Conservation (phyloP, 331 rosid species). For the Acacia pycnantha region DNA sequence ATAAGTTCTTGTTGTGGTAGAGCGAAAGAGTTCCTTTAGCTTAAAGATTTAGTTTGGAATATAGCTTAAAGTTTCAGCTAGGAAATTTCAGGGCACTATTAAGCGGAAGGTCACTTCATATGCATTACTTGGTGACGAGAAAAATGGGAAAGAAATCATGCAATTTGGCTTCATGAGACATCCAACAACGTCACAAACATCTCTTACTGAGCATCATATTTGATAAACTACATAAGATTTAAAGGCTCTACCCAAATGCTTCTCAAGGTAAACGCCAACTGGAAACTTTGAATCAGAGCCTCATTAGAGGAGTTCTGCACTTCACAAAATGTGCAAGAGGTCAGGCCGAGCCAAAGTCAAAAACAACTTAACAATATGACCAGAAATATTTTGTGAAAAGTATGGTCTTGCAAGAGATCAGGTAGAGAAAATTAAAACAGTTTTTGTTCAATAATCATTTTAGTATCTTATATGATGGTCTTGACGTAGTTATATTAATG, state of each 20-base stretch:
- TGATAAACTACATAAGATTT: slow-evolving; percentile 14
- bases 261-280: slow-evolving; percentile 81
- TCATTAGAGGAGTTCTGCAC: slow-evolving; percentile 83
- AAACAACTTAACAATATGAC: background rate
- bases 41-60: slow-evolving; percentile 1
- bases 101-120: background rate
- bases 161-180: too few species aligned
- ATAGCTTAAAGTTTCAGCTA: background rate
- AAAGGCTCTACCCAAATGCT: slow-evolving; percentile 62
- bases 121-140: too few species aligned
- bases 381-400: too few species aligned
- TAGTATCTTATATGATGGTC: too few species aligned
- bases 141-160: too few species aligned
- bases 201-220: background rate
- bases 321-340: slow-evolving; percentile 13
- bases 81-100: slow-evolving; percentile 5
- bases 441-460: too few species aligned
- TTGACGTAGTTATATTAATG: too few species aligned
- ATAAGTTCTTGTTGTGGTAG: background rate
- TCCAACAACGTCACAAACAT: too few species aligned
- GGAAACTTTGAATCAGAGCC: slow-evolving; percentile 84
- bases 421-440: too few species aligned
- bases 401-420: too few species aligned
- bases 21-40: background rate
- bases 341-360: background rate